Percentiles rank a stretch among this genome's conserved stretches.
Conservation (phyloP, 345 rosid species). For the Euphorbia peplus region DNA sequence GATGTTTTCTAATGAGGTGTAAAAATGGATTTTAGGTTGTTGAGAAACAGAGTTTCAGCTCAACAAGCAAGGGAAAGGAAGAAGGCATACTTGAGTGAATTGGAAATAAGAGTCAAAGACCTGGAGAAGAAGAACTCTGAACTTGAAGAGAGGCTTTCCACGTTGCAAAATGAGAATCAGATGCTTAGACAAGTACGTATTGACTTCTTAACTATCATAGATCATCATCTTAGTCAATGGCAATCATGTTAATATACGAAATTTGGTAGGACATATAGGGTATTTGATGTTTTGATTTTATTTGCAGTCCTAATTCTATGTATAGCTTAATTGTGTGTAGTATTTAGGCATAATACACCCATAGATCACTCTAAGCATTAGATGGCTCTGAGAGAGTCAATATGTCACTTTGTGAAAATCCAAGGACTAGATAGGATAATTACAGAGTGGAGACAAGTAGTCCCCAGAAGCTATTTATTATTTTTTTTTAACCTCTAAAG, state of each 20-base stretch:
- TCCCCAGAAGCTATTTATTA: too few relatives aligned
- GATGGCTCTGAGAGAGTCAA: too few relatives aligned
- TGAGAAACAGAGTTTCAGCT: constrained; percentile 99
- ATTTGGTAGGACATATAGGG: not conserved
- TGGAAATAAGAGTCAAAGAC: constrained; percentile 77
- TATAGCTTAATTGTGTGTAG: too few relatives aligned
- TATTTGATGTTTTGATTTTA: not conserved
- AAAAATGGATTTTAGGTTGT: constrained; percentile 48
- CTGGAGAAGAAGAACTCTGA: constrained; percentile 89
- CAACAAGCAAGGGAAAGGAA: constrained; percentile 99
- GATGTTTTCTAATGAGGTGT: not conserved
- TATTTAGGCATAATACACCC: too few relatives aligned
- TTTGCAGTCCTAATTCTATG: not conserved
- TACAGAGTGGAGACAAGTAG: too few relatives aligned
- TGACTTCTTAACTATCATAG: not conserved
- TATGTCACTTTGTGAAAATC: too few relatives aligned
- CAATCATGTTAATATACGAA: not conserved
- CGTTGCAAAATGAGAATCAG: constrained; percentile 93
- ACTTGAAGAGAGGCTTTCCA: constrained; percentile 85
- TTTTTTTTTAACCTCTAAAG: too few relatives aligned
- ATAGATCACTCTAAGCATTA: too few relatives aligned
- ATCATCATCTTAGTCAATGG: not conserved
- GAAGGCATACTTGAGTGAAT: constrained; percentile 76
- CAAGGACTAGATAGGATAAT: too few relatives aligned
- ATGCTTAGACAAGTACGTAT: constrained; percentile 90